These are phyloP conservation scores for Mortierella sp. DNA, from an alignment of 371 early-diverging fungal species.

Conservation along the genomic window DNA sequence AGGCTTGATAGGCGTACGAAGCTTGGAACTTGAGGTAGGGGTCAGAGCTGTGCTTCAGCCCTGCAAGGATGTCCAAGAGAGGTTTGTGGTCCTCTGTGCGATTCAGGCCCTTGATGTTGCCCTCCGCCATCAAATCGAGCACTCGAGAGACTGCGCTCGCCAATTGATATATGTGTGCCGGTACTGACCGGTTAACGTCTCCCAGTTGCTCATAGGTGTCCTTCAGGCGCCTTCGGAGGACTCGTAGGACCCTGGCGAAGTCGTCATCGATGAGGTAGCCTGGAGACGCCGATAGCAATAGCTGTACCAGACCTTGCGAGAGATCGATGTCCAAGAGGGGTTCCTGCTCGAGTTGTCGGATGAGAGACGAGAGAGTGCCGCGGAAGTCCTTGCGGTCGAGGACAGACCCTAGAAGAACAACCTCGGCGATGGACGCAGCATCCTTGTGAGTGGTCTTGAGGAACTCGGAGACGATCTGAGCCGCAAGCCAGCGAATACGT, in stretches of 20 bases:
- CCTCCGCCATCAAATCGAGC: constrained; percentile 17
- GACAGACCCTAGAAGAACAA: neutral
- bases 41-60: constrained; percentile 12
- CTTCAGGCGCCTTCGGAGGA: neutral
- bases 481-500: neutral
- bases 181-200: neutral
- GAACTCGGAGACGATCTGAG: neutral
- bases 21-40: constrained; percentile 16
- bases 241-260: constrained; percentile 16
- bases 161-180: neutral
- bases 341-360: neutral
- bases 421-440: constrained; percentile 4
- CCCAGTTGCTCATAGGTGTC: neutral
- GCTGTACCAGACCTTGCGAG: constrained; percentile 18
- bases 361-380: constrained; percentile 4
- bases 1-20: constrained; percentile 22
- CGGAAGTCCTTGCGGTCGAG: neutral
- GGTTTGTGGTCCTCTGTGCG: constrained; percentile 8
- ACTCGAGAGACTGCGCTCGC: constrained; percentile 7
- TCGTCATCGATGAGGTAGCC: constrained; percentile 10
- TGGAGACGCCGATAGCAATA: constrained; percentile 3
- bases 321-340: neutral
- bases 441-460: neutral
- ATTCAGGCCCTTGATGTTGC: constrained; percentile 8
- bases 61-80: neutral